Evolutionary conservation across 1,139 yeast species (phyloP), one percentile per base, ranked within the genome.

Genomic region (Wickerhamomyces sp.): DNA sequence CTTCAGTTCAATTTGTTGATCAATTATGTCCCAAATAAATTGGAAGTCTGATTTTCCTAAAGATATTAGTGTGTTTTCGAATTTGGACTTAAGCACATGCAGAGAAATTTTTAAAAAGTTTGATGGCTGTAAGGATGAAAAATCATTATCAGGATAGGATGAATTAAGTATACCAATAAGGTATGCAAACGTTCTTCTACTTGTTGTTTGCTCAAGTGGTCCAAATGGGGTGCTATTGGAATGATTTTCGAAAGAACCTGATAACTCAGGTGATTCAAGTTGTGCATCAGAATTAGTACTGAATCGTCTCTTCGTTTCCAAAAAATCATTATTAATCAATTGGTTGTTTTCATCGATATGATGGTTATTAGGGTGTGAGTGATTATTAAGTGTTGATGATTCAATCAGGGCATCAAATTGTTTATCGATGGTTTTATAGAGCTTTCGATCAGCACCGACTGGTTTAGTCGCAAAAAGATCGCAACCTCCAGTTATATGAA

Each of bases 91-190:
- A 41, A 90, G 75, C 28, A 76, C 74, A 38, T 69, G 64, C 10
- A 74, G 54, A 7, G 67, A 55, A 32, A 75, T 79, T 65, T 65
- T 79, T 52, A 66, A 68, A 65, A 92, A 95, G 49, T 88, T 89
- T 16, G 82, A 77, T 2, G 98, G 98, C 57, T 88, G 90, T 44
- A 92, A 73, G 27, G 81, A 76, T 13, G 95, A 77, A 55, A 90
- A 92, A 58, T 92, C 98, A 57, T 92, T 96, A 59, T 92, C 98
- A 0, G 98, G 97, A 58, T 87, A 92, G 2, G 95, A 82, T 10
- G 95, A 87, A 60, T 92, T 92, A 40, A 92, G 70, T 28, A 92
- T 90, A 2, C 95, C 94, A 44, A 92, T 86, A 41, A 92, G 68
- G 59, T 90, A 87, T 0, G 97, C 94, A 68, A 92, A 92, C 1